Conservation (phyloP, 176 grass and related monocot species). For the Elaeis guineensis region DNA sequence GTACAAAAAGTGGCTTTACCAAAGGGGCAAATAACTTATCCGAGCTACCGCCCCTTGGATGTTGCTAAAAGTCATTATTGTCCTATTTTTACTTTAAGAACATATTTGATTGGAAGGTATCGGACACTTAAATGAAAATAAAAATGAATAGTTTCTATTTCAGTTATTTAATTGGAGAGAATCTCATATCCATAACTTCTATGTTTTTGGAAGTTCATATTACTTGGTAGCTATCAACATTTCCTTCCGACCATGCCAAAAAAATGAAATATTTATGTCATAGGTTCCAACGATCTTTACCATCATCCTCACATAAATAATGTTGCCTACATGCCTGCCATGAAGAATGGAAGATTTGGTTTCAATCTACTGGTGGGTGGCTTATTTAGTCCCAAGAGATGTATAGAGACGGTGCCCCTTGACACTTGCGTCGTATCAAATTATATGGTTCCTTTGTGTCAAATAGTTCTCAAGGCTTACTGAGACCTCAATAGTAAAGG, state of each 20-base stretch:
- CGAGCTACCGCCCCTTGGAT: too few species aligned
- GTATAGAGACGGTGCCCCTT: constrained; percentile 73
- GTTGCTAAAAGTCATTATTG: too few species aligned
- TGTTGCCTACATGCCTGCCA: constrained; percentile 75
- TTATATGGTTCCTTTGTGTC: constrained; percentile 55
- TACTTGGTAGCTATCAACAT: not conserved
- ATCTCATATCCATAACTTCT: too few species aligned
- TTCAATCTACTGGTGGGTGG: constrained; percentile 93
- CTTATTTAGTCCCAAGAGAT: constrained; percentile 89
- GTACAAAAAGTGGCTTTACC: too few species aligned
- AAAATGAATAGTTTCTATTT: too few species aligned
- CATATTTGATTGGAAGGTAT: too few species aligned
- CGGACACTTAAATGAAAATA: too few species aligned
- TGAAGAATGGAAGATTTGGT: constrained; percentile 61
- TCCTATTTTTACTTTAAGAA: too few species aligned
- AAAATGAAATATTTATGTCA: constrained; percentile 82
- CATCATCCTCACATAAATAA: constrained; percentile 96
- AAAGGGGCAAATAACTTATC: too few species aligned
- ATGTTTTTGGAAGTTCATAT: too few species aligned
- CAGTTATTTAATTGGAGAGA: too few species aligned
- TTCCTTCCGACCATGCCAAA: constrained; percentile 21
- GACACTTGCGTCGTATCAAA: constrained; percentile 73
- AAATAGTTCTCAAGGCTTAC: constrained; percentile 64
- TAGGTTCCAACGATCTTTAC: constrained; percentile 79
- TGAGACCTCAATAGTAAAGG: constrained; percentile 72